Conservation (phyloP, 106 monocot species). For the Dioscorea zingiberensis region DNA sequence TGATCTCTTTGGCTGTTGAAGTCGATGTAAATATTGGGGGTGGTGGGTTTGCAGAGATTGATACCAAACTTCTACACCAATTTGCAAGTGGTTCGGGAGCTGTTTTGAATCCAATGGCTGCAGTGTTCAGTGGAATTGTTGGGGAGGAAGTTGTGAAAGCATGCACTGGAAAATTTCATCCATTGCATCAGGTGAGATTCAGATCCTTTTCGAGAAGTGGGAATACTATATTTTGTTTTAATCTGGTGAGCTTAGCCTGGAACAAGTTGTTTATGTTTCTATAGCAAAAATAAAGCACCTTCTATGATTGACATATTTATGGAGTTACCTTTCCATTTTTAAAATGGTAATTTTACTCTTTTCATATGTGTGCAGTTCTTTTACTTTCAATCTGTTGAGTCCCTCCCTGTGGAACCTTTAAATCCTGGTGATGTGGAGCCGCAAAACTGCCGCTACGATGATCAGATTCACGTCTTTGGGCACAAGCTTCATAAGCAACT, state of each 20-base stretch:
- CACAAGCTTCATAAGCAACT: slow-evolving; percentile 68
- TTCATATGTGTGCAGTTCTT: slow-evolving; percentile 43
- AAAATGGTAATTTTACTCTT: neutral
- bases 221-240: too few species aligned
- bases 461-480: slow-evolving; percentile 65
- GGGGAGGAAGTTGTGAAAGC: slow-evolving; percentile 71
- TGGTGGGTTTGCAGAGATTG: slow-evolving; percentile 32
- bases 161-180: slow-evolving; percentile 75
- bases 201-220: neutral
- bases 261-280: neutral
- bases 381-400: slow-evolving; percentile 69
- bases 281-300: too few species aligned
- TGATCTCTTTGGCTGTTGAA: slow-evolving; percentile 25
- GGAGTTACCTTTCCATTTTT: too few species aligned
- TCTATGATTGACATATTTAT: too few species aligned
- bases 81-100: slow-evolving; percentile 60
- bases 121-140: slow-evolving; percentile 71
- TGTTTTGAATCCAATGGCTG: slow-evolving; percentile 79
- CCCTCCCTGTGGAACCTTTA: slow-evolving; percentile 50
- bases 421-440: slow-evolving; percentile 46
- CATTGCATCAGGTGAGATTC: slow-evolving; percentile 54
- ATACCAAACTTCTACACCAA: slow-evolving; percentile 44
- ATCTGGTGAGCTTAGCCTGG: too few species aligned
- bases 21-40: slow-evolving; percentile 40
- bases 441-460: slow-evolving; percentile 53